Evolutionary conservation across 2,329 filamentous ascomycete species (phyloP).

Genomic region (Juglanconis oblonga): DNA sequence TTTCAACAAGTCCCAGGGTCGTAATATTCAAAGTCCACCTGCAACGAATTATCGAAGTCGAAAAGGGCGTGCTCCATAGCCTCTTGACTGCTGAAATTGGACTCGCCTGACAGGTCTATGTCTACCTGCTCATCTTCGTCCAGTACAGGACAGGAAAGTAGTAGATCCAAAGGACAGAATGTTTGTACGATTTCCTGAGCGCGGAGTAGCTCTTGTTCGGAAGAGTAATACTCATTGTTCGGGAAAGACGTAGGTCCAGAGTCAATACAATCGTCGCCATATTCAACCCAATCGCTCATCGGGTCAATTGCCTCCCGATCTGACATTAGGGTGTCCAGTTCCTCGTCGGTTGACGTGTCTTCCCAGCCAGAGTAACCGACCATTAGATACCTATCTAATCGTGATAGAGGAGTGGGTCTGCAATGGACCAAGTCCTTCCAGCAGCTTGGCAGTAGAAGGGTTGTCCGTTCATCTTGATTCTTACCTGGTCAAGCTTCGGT

Average conservation of each 20-base stretch:
- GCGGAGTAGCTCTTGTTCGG: background rate
- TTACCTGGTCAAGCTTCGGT: background rate
- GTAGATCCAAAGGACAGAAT: background rate
- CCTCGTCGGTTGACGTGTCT: no score
- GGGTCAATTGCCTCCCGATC: background rate
- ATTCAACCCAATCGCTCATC: background rate
- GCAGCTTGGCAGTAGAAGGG: background rate
- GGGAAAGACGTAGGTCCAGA: background rate
- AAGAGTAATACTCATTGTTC: background rate
- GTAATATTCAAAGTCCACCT: no score
- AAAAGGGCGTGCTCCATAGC: no score
- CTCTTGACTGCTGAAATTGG: background rate
- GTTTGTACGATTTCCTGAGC: background rate
- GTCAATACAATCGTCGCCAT: background rate
- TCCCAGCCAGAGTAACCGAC: no score
- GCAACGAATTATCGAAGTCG: no score
- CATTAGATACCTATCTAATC: background rate
- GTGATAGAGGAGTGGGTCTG: background rate
- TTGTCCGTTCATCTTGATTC: background rate
- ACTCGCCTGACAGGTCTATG: background rate
- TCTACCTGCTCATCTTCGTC: background rate
- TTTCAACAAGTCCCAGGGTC: no score
- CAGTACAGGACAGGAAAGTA: background rate
- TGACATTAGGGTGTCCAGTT: background rate
- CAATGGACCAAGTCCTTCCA: background rate